A percentile compares a stretch with the other conserved stretches of the same genome.
phyloP scores from a whole-genome alignment of 208 protist genomes.

The Porcisia deanei region DNA sequence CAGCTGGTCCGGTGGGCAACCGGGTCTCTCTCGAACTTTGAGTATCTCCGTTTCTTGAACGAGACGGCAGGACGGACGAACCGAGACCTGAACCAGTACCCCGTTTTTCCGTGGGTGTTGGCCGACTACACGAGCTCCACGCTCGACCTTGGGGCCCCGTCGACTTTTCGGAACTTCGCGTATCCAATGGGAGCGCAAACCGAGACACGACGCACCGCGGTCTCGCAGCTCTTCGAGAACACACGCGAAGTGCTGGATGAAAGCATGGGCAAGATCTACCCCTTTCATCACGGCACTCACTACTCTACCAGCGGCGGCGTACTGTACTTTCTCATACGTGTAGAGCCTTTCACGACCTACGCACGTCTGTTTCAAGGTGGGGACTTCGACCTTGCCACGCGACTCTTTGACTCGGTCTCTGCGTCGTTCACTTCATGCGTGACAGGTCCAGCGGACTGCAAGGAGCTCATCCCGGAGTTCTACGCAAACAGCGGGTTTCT shows the following conservation, averaged over 20 bases:
- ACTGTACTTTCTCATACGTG: constrained; percentile 96
- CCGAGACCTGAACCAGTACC: constrained; percentile 95
- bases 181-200: constrained; percentile 97
- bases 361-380: constrained; percentile 86
- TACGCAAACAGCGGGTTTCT: constrained; percentile 94
- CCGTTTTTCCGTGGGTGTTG: constrained; percentile 96
- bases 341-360: constrained; percentile 97
- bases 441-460: constrained; percentile 90
- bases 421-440: constrained; percentile 78
- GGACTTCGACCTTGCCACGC: constrained; percentile 93
- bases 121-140: constrained; percentile 80
- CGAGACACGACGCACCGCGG: constrained; percentile 59
- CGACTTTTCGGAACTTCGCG: constrained; percentile 90
- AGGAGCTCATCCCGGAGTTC: constrained; percentile 97
- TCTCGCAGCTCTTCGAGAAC: constrained; percentile 80
- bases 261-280: constrained; percentile 46
- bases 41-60: constrained; percentile 95
- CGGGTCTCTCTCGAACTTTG: constrained; percentile 92
- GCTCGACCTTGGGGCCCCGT: constrained; percentile 68
- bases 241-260: constrained; percentile 36
- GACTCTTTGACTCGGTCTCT: constrained; percentile 94
- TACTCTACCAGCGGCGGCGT: constrained; percentile 96
- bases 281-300: constrained; percentile 99
- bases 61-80: constrained; percentile 83
- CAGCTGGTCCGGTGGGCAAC: constrained; percentile 92